These are phyloP conservation scores for Colletotrichum neosansevieriae DNA, from an alignment of 2,329 filamentous ascomycete genomes.

Conservation along the genomic window DNA sequence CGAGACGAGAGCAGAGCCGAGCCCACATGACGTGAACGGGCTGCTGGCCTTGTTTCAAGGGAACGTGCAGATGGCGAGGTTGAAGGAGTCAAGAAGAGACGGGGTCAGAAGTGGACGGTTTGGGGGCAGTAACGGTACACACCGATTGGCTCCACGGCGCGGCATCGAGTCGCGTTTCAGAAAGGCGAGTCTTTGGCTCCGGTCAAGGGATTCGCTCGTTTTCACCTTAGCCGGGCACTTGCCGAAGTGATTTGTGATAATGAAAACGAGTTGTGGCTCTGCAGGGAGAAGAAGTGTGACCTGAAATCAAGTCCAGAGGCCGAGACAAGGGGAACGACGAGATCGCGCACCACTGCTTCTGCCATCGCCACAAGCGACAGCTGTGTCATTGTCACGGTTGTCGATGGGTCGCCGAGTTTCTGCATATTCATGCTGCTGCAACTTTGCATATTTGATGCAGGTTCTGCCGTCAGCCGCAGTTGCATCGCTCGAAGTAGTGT, in stretches of 20 bases:
- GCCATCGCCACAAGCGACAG: constrained; percentile 3
- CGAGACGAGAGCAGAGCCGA: constrained; percentile 9
- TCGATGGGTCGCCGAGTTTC: no score
- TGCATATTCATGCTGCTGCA: constrained; percentile 23
- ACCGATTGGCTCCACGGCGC: constrained; percentile 29
- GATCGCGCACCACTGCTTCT: background rate
- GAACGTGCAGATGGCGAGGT: constrained; percentile 24
- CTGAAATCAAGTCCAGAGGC: no score
- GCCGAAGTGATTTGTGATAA: constrained; percentile 18
- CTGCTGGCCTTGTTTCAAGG: constrained; percentile 33
- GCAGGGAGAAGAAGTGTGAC: background rate
- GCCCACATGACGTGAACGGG: constrained; percentile 11
- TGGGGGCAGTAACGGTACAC: background rate
- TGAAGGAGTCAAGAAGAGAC: constrained; percentile 10
- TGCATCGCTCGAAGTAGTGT: no score
- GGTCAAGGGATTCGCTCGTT: constrained; percentile 13
- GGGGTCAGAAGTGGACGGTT: background rate
- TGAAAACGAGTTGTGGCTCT: background rate
- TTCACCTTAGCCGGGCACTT: constrained; percentile 15
- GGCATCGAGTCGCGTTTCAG: constrained; percentile 29
- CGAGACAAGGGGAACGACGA: background rate
- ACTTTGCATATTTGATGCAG: constrained; percentile 3
- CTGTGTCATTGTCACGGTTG: background rate
- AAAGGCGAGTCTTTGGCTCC: constrained; percentile 19
- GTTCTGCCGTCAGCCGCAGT: background rate